A percentile compares a stretch with the other conserved stretches of the same genome.
These are phyloP conservation scores for Neurospora sp. DNA, from an alignment of 2,329 filamentous ascomycete genomes.

Conservation along the genomic window DNA sequence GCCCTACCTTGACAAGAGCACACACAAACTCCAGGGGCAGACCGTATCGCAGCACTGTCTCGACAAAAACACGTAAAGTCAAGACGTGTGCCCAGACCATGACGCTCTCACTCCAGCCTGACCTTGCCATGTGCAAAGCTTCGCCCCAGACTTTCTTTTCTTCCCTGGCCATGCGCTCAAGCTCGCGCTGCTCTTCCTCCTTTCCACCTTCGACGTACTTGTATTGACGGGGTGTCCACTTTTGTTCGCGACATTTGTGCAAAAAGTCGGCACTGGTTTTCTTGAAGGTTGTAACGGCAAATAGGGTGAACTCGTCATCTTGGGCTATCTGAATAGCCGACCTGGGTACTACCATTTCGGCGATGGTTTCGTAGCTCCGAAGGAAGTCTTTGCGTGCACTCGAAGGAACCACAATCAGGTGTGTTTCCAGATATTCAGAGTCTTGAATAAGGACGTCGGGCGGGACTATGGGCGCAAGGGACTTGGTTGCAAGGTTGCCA, in stretches of 20 bases:
- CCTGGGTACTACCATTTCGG: slow-evolving; percentile 87
- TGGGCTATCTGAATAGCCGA: slow-evolving; percentile 71
- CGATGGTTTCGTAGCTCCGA: slow-evolving; percentile 77
- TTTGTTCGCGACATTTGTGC: slow-evolving; percentile 83
- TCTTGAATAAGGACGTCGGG: slow-evolving; percentile 72
- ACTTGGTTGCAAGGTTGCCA: slow-evolving; percentile 90
- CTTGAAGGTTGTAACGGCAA: slow-evolving; percentile 86
- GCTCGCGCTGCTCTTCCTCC: slow-evolving; percentile 81
- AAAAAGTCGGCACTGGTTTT: slow-evolving; percentile 81
- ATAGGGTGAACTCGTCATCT: slow-evolving; percentile 85
- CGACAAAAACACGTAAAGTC: slow-evolving; percentile 86
- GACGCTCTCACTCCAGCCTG: slow-evolving; percentile 91
- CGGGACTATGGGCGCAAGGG: slow-evolving; percentile 79
- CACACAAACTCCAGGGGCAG: slow-evolving; percentile 84
- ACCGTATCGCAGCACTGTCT: slow-evolving; percentile 94
- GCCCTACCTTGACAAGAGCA: slow-evolving; percentile 69
- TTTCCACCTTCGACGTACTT: slow-evolving; percentile 84
- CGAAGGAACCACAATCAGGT: slow-evolving; percentile 80
- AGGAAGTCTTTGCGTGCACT: slow-evolving; percentile 79
- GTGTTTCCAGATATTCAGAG: slow-evolving; percentile 94
- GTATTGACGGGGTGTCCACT: slow-evolving; percentile 92
- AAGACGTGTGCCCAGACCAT: slow-evolving; percentile 95
- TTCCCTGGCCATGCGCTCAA: slow-evolving; percentile 71
- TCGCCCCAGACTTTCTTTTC: slow-evolving; percentile 91
- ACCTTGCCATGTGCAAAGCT: slow-evolving; percentile 73